phyloP scores from a whole-genome alignment of 192 early-diverging fungal genomes.

The Backusella tuberculispora region DNA sequence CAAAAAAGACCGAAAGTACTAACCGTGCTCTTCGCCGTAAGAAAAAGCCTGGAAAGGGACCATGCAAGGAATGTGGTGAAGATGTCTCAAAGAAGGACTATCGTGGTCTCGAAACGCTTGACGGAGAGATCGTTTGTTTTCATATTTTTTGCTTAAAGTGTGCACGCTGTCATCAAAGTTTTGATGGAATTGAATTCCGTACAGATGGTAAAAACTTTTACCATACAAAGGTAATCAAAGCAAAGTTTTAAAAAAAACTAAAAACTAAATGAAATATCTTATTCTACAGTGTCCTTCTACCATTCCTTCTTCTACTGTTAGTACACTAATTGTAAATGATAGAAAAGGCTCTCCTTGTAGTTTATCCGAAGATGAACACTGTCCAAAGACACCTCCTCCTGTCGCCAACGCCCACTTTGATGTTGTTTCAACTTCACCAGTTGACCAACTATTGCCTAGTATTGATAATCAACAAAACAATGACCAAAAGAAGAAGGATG shows the following conservation, averaged over 20 bases:
- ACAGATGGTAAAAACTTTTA: slow-evolving; percentile 25
- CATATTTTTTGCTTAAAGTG: slow-evolving; percentile 16
- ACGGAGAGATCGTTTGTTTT: neutral
- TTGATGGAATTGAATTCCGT: slow-evolving; percentile 12
- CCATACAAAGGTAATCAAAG: neutral
- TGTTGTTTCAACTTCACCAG: neutral
- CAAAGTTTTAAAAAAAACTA: neutral
- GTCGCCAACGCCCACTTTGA: neutral
- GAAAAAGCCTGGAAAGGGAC: slow-evolving; percentile 3
- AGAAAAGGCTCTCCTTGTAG: slow-evolving; percentile 5
- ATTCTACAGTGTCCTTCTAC: neutral
- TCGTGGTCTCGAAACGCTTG: neutral
- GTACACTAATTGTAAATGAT: neutral
- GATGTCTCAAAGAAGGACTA: slow-evolving; percentile 18
- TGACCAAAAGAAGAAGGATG: neutral
- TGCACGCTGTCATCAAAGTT: neutral
- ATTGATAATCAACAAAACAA: neutral
- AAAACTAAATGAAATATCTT: neutral
- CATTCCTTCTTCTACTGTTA: too few relatives aligned
- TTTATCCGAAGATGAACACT: neutral
- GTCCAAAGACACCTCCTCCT: neutral
- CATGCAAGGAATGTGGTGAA: slow-evolving; percentile 18
- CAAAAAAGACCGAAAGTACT: neutral
- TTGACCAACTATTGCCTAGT: neutral
- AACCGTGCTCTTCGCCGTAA: neutral